Base-by-base conservation (phyloP, 768 basidiomycete genomes). In the Boletus vinaceobasis region DNA sequence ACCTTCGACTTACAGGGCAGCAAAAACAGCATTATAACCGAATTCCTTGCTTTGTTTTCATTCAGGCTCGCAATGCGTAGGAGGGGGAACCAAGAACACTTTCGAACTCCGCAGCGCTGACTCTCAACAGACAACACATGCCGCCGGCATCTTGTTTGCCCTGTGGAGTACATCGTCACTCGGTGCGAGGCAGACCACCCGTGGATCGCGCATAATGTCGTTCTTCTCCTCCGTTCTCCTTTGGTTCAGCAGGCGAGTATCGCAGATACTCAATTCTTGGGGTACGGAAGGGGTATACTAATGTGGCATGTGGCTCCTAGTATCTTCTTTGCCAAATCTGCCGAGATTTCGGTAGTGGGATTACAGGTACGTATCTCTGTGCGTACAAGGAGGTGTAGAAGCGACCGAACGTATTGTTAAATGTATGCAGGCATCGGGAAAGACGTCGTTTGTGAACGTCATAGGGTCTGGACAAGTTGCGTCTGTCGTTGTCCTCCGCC, bases 361-460 rank as follows among this genome's bases (percentile, higher is more conserved):
- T 75, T 96, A 45, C 92, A 95, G 78, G 92, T 87, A 47, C 55
- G 42, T 39, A 31, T 35, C 32, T 17, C 15, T 32, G 32, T 32
- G 32, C 15, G 21, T 8, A 40, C 52, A 35, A 48, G n/a, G 35
- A 35, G 23, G 47, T 29, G 33, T 17, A 21, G 49, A 47, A 42
- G 37, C 39, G 19, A 31, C 35, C 10, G 3, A 50, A 43, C 38
- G 11, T 9, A 3, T 32, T 42, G 31, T 14, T 7, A 4, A 54
- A 38, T 11, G 4, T 7, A 32, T 17, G 15, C 44, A 96, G 91
- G 92, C 93, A 4, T 94, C 92, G 3, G 94, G 94, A 43, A 96
- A 97, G 76, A 96, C 94, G 4, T 93, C 91, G 10, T 90, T 97
- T 50, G 91, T 95, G 29, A 93, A 96, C 67, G 89, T 95, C 11